Percentiles rank a stretch among this genome's conserved stretches.
Evolutionary conservation across 257 asterid genomes (phyloP).

Genomic region (Solanum bulbocastanum): DNA sequence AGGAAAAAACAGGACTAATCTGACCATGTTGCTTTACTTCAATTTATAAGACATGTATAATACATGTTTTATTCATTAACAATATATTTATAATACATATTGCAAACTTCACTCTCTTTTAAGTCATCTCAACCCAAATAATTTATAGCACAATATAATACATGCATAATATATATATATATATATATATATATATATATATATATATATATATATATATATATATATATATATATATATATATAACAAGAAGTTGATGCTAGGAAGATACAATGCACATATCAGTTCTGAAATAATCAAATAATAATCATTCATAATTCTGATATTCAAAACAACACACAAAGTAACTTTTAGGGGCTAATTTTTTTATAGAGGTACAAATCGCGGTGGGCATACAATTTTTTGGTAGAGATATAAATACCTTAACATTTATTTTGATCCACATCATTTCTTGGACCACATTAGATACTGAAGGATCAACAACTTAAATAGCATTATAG

Average conservation of each 20-base stretch:
- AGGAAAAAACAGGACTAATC: too few species aligned
- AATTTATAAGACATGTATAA: too few species aligned
- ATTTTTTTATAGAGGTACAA: not conserved
- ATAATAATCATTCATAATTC: not conserved
- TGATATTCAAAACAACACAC: not conserved
- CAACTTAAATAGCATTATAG: not conserved
- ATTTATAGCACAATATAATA: too few species aligned
- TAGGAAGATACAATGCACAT: not conserved
- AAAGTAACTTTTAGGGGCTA: not conserved
- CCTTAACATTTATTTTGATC: not conserved
- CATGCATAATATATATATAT: too few species aligned
- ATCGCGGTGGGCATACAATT: not conserved
- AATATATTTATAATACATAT: too few species aligned
- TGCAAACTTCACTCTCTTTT: too few species aligned
- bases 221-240: not conserved
- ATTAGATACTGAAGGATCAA: not conserved
- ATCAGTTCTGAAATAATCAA: not conserved
- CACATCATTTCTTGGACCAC: not conserved
- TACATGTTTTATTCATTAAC: too few species aligned
- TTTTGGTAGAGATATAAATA: not conserved
- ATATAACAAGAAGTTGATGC: not conserved
- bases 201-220: too few species aligned
- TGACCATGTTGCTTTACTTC: too few species aligned
- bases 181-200: too few species aligned
- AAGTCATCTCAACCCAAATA: too few species aligned